Conservation (phyloP, 176 grass and related monocot genomes). For the Alloteropsis semialata region DNA sequence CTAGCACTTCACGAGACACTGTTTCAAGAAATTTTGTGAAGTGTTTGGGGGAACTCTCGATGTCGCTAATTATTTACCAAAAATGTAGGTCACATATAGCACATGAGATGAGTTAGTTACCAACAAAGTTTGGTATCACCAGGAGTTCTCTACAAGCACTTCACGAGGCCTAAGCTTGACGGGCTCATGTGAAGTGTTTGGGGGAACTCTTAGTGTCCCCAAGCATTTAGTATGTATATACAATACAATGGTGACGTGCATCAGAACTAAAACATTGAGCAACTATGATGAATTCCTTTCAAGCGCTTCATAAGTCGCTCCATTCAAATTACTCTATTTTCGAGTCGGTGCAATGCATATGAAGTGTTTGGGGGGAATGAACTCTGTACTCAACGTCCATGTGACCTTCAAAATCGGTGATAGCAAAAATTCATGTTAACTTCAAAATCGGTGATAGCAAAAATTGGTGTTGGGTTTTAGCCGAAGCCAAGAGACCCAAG, state of each 20-base stretch:
- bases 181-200: conserved; percentile 41
- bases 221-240: neutral
- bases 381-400: conserved; percentile 15
- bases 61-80: conserved; percentile 8
- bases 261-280: neutral
- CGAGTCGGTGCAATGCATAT: neutral
- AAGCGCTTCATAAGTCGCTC: conserved; percentile 8
- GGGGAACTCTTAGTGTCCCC: conserved; percentile 42
- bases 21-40: neutral
- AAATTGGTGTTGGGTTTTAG: too few relatives aligned
- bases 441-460: too few relatives aligned
- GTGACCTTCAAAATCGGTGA: neutral
- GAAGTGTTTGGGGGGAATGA: conserved; percentile 49
- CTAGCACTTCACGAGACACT: conserved; percentile 27
- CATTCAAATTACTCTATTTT: neutral
- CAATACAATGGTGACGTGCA: fast-evolving
- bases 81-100: neutral
- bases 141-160: conserved; percentile 51
- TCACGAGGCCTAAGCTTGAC: neutral
- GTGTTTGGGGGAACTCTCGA: conserved; percentile 58
- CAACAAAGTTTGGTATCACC: conserved; percentile 17
- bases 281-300: conserved; percentile 29
- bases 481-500: too few relatives aligned
- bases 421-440: neutral
- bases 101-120: neutral